Evolutionary conservation across 78 protist species (phyloP), one percentile per base, ranked within the genome.

Genomic region (Fonticula alba): DNA sequence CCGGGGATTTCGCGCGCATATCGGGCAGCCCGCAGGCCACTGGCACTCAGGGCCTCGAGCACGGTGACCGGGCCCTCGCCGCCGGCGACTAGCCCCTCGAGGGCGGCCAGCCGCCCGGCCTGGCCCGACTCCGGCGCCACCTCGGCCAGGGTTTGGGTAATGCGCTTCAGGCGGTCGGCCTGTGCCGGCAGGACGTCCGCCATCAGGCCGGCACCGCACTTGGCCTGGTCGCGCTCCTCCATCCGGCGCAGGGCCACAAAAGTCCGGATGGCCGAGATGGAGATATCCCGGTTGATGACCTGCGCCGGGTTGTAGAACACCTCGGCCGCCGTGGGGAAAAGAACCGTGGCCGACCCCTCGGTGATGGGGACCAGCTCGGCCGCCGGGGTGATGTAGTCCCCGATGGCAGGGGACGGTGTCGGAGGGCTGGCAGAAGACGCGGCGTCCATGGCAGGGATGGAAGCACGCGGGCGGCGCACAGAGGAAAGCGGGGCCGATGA

Each of bases 261-360:
- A 5, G 33, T 54, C 3, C 47, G 31, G 64, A 85, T 58, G 17
- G 35, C 68, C 1, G 56, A 55, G 13, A 73, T 71, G 36, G 91
- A 80, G n/a, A 92, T 53, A 63, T 94, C 98, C 49, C 98, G 77
- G 55, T 94, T 94, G 63, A 89, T 82, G 46, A 72, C 84, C 43
- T 93, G 95, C 14, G 78, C 93, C 29, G 86, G 85, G 71, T 92
- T 92, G 81, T 92, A 92, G 61, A 92, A 92, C 49, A 83, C 94
- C n/a, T 77, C 82, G 47, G 46, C 59, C 1, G 26, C 7, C 13
- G 22, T 3, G 2, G 71, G 68, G 61, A 78, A 74, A 31, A 47
- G 71, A 24, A 71, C 27, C 29, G 58, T 31, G 10, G 81, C 81
- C 62, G 38, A 10, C 27, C 81, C 81, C 75, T 80, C 85, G 24